Conservation (phyloP, 805 yeast genomes). For the Priceomyces carsonii region DNA sequence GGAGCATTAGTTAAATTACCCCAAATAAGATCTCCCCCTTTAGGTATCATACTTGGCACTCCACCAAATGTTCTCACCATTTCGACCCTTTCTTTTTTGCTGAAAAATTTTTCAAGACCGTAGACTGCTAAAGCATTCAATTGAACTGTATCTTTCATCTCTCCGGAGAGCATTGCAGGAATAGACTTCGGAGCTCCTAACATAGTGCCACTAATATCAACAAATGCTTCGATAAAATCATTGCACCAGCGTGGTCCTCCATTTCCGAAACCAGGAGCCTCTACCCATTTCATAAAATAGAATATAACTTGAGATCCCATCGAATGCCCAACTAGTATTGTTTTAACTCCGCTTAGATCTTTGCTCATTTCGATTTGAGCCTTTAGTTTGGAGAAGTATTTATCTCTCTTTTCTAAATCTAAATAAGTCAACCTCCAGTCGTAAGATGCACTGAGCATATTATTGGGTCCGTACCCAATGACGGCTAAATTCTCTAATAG, state of each 20-base stretch:
- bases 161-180: constrained; percentile 92
- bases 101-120: constrained; percentile 92
- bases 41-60: constrained; percentile 91
- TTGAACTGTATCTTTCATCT: constrained; percentile 97
- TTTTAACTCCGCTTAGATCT: constrained; percentile 57
- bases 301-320: constrained; percentile 93
- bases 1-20: constrained; percentile 71
- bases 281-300: constrained; percentile 95
- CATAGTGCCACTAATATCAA: constrained; percentile 87
- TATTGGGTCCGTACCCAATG: constrained; percentile 89
- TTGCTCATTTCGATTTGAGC: constrained; percentile 64
- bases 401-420: constrained; percentile 86
- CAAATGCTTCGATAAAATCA: constrained; percentile 73
- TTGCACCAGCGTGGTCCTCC: constrained; percentile 93
- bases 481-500: constrained; percentile 92
- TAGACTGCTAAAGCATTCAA: constrained; percentile 89
- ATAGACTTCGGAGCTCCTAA: constrained; percentile 94
- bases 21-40: constrained; percentile 92
- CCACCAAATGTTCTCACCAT: constrained; percentile 91
- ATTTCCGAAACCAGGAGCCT: constrained; percentile 89
- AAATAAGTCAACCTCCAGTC: constrained; percentile 94
- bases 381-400: constrained; percentile 78
- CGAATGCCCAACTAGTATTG: constrained; percentile 85
- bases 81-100: constrained; percentile 84
- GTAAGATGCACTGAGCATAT: constrained; percentile 87